Conservation (phyloP, 495 filamentous ascomycete species). For the Amphirosellinia nigrospora region DNA sequence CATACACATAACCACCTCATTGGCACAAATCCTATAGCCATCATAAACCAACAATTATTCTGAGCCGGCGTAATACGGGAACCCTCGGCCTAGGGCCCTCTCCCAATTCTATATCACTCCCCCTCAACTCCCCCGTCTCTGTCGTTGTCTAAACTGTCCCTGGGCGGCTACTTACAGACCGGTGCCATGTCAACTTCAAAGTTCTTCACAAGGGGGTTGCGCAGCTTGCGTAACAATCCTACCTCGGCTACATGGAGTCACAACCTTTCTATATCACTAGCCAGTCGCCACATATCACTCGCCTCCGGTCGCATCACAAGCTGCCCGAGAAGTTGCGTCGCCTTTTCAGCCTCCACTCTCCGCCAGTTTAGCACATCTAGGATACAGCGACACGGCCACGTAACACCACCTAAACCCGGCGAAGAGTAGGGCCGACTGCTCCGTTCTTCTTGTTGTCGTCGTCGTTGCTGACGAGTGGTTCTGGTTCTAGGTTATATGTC, state of each 20-base stretch:
- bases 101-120: not conserved
- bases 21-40: not conserved
- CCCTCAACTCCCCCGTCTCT: not conserved
- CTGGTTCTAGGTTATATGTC: constrained; percentile 72
- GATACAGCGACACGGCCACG: constrained; percentile 71
- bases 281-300: not conserved
- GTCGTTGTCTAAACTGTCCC: not conserved
- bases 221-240: constrained; percentile 7
- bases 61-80: not conserved
- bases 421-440: constrained; percentile 71
- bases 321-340: constrained; percentile 5
- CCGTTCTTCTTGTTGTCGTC: constrained; percentile 12
- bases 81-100: not conserved
- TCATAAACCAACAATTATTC: not conserved
- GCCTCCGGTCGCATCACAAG: constrained; percentile 12
- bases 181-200: constrained; percentile 14
- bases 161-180: not conserved
- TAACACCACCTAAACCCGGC: constrained; percentile 85
- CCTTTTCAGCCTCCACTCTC: constrained; percentile 31
- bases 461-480: constrained; percentile 7
- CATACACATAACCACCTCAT: not conserved
- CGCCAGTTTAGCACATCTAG: constrained; percentile 72
- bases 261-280: constrained; percentile 8
- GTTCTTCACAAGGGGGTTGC: constrained; percentile 1
- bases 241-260: not conserved